These are phyloP conservation scores for Arthroderma sp. DNA, from an alignment of 2,329 filamentous ascomycete genomes.

Conservation along the genomic window DNA sequence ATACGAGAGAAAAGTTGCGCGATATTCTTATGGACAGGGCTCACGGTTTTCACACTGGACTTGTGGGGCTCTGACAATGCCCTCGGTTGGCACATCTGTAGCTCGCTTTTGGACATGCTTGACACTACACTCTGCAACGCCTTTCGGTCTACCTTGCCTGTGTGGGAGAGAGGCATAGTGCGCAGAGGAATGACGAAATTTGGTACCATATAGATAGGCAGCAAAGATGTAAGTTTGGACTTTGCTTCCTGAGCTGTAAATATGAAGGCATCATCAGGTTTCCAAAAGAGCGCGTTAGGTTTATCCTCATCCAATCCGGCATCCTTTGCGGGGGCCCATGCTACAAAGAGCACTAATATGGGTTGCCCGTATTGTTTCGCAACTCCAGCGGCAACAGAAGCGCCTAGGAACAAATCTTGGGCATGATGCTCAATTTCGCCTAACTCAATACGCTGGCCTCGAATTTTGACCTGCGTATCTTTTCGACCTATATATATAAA, in stretches of 20 bases:
- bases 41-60: background rate
- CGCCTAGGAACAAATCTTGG: background rate
- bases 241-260: constrained; percentile 1
- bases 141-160: constrained; percentile 13
- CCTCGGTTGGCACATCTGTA: background rate
- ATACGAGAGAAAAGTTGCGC: constrained; percentile 21
- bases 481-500: constrained; percentile 2
- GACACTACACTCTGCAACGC: constrained; percentile 15
- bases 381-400: constrained; percentile 3
- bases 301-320: background rate
- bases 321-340: background rate
- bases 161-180: constrained; percentile 5
- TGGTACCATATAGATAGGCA: constrained; percentile 7
- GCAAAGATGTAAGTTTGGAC: background rate
- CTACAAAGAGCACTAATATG: constrained; percentile 8
- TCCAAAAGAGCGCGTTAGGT: background rate
- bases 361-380: background rate
- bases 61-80: background rate
- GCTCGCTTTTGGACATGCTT: constrained; percentile 4
- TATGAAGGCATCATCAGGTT: background rate
- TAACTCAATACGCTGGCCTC: constrained; percentile 5
- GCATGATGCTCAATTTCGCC: constrained; percentile 7
- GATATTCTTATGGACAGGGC: background rate
- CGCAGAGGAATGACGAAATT: constrained; percentile 21
- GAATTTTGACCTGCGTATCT: constrained; percentile 4